Conservation (phyloP, 1,284 basidiomycete genomes). For the Rhodotorula sp. region DNA sequence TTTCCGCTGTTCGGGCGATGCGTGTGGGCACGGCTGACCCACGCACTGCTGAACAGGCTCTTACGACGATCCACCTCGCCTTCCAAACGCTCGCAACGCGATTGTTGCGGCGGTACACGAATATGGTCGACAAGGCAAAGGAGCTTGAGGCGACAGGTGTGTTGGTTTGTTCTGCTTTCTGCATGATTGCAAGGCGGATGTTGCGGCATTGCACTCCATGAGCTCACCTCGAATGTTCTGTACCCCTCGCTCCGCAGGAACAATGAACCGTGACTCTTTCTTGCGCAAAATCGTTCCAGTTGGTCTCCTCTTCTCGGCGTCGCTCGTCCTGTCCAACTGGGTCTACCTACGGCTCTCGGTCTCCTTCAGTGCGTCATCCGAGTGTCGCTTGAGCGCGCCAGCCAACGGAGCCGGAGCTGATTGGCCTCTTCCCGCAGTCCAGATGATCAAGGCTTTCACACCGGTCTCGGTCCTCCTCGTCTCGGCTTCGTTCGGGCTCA, state of each 20-base stretch:
- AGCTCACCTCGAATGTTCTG: no score
- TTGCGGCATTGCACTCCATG: no score
- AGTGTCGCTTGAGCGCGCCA: not conserved
- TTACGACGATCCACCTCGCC: conserved; percentile 60
- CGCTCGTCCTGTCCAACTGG: conserved; percentile 88
- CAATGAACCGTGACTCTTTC: conserved; percentile 65
- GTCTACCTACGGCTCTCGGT: conserved; percentile 90
- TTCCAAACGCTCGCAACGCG: conserved; percentile 81
- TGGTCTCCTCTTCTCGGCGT: conserved; percentile 85
- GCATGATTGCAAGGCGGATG: no score
- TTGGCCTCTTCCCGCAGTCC: conserved; percentile 52
- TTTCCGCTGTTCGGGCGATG: not conserved
- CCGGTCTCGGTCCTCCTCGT: conserved; percentile 94
- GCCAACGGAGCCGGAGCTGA: no score
- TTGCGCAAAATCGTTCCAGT: conserved; percentile 87
- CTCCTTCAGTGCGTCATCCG: conserved; percentile 61
- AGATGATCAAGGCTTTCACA: conserved; percentile 98
- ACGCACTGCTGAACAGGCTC: not conserved
- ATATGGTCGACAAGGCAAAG: conserved; percentile 80
- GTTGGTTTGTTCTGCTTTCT: not conserved
- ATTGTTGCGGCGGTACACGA: conserved; percentile 80
- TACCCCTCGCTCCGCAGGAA: not conserved
- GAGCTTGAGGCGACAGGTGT: conserved; percentile 75
- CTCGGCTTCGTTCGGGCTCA: conserved; percentile 83
- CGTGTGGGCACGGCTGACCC: no score